Evolutionary conservation across 768 basidiomycete species (phyloP), one percentile per base, ranked within the genome.

Genomic region (Mycena capillaripes): DNA sequence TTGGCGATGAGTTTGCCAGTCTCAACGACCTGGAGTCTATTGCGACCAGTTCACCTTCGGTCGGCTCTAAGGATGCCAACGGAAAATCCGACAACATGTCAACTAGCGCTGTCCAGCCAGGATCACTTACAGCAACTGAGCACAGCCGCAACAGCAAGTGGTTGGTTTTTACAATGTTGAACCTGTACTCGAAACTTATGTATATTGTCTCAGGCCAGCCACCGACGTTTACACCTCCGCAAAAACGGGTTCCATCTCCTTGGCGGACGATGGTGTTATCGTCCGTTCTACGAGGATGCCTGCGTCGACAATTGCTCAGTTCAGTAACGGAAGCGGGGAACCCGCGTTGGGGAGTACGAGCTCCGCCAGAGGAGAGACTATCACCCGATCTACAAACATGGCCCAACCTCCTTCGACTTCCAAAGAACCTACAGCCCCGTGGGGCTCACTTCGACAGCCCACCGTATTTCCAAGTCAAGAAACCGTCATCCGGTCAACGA

Each of bases 1-100:
- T 71, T 62, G 69, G 46, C 38, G 46, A 42, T 38, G 63, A 71
- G 34, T 60, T 66, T 55, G 36, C 70, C 29, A 21, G 57, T 55
- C 64, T 71, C 29, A 16, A 21, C 14, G 57, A 42, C 44, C 32
- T 71, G 38, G 63, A 71, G 34, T 36, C 57, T 53, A 53, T 71
- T 19, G 29, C 27, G 2, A 71, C 63, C 27, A 58, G 44, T 27
- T 21, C 23, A 7, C 38, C 66, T 4, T 16, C 36, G 27, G 2
- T 23, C 12, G 36, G 6, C 6, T 2, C 56, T 5, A 25, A 38
- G 6, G 34, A 36, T 50, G 25, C 36, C 11, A 25, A 34, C 6
- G 32, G 30, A n/a, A 56, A n/a, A n/a, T 8, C 21, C 30, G 21
- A 19, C 21, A n/a, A 30, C 7, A 2, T 36, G n/a, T 21, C 32